Base-by-base conservation (phyloP, 2,329 filamentous ascomycete genomes). In the Sporothrix brunneoviolacea region DNA sequence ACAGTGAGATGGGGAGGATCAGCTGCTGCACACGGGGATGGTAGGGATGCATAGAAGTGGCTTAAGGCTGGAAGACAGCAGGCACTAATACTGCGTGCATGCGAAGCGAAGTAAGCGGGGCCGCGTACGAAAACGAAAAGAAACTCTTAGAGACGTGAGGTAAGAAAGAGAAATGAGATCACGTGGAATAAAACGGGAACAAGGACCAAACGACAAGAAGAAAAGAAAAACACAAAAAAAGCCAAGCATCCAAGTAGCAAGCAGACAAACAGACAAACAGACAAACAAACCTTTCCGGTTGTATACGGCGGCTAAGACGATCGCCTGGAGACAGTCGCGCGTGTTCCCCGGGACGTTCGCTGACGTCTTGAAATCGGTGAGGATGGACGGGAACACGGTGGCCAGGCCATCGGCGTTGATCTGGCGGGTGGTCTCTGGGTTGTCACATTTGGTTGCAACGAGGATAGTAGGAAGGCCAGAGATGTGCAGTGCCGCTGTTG, bases 401-500 rank as follows among this genome's bases (percentile, higher is more conserved):
- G 77, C 71, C 38, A 93, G 76, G 50, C 71, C 77, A 24, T 81
- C 74, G 13, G 84, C 79, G 61, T 91, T 82, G 50, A 94, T 75
- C 62, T 88, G 79, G 61, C 86, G 83, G 53, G 81, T 72, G 52
- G 79, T 76, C 55, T 84, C 79, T 42, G 84, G 82, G 45, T 82
- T 79, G 65, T 96, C 91, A 71, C 88, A 95, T 74, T 96, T 96
- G 66, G 84, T 91, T 50, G 89, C 88, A 46, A 94, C 87, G 37
- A 96, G 77, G 55, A 91, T 77, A 48, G 85, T 86, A 8, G 91
- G 89, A 35, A 95, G 69, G 21, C 77, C 76, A 16, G 85, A 82
- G 59, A 84, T 85, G 52, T 82, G 79, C 46, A 95, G 74, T 37
- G 84, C 83, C 69, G 82, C 90, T 94, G 65, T 60, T 45, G 44